Percentiles rank a stretch among this genome's conserved stretches.
Evolutionary conservation across 2,329 filamentous ascomycete species (phyloP).

Genomic region (Cladophialophora immunda): DNA sequence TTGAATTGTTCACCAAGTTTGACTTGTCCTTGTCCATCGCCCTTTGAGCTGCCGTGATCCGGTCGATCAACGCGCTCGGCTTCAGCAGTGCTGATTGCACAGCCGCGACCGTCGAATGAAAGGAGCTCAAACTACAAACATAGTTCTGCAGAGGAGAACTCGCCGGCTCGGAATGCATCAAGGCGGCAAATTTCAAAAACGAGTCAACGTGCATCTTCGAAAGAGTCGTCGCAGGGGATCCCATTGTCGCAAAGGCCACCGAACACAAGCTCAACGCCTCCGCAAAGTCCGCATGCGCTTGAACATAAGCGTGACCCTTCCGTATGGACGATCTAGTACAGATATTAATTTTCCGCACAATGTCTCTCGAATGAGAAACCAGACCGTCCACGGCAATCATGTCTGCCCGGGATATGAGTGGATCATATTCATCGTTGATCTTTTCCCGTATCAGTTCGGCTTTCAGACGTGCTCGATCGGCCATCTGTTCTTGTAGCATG

Average conservation of each 20-base stretch:
- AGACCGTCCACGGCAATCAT: conserved; percentile 92
- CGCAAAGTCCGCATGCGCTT: conserved; percentile 63
- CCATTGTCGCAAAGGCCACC: conserved; percentile 61
- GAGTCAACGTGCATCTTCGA: conserved; percentile 73
- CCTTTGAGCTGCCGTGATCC: conserved; percentile 77
- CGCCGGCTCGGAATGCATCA: conserved; percentile 69
- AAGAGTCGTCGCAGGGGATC: conserved; percentile 66
- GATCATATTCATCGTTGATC: conserved; percentile 86
- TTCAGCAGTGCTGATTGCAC: conserved; percentile 81
- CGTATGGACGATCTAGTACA: conserved; percentile 84
- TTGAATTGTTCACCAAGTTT: conserved; percentile 70
- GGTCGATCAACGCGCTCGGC: conserved; percentile 78
- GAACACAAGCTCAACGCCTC: conserved; percentile 53
- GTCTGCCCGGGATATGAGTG: conserved; percentile 65
- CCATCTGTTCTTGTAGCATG: conserved; percentile 87
- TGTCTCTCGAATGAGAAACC: conserved; percentile 87
- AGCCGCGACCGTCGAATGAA: conserved; percentile 84
- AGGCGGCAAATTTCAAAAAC: conserved; percentile 73
- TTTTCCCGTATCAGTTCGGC: conserved; percentile 82
- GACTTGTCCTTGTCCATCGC: conserved; percentile 80
- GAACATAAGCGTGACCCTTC: conserved; percentile 76
- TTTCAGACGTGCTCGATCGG: conserved; percentile 85
- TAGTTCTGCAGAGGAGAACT: conserved; percentile 77
- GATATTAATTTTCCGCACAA: conserved; percentile 83
- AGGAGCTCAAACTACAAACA: conserved; percentile 77